Evolutionary conservation across 805 yeast species (phyloP).

Genomic region (Ogataea pini): DNA sequence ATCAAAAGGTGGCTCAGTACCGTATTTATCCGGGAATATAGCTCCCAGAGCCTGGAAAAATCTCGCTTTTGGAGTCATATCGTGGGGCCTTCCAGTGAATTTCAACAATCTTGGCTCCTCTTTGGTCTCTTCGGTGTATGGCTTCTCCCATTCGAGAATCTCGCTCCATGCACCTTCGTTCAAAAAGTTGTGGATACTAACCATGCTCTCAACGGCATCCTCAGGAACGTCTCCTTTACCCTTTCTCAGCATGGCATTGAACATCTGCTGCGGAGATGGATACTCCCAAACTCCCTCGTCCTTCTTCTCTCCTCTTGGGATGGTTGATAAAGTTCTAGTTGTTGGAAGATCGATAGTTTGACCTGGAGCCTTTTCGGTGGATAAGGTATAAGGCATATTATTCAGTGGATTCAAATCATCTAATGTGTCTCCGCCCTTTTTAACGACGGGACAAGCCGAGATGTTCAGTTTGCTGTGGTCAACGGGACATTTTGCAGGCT

Average conservation of each 20-base stretch:
- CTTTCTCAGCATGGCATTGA: constrained; percentile 94
- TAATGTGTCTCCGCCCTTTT: constrained; percentile 29
- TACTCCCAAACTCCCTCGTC: constrained; percentile 92
- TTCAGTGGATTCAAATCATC: constrained; percentile 72
- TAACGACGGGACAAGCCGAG: constrained; percentile 38
- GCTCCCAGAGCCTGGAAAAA: constrained; percentile 64
- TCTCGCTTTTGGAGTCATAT: constrained; percentile 82
- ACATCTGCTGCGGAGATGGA: constrained; percentile 99
- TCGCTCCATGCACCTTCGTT: constrained; percentile 99
- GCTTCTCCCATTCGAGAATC: constrained; percentile 86
- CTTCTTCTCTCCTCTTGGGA: constrained; percentile 74
- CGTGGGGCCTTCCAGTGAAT: constrained; percentile 92
- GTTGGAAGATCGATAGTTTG: constrained; percentile 80
- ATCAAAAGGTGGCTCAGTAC: constrained; percentile 87
- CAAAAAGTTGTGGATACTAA: constrained; percentile 90
- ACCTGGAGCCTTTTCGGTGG: constrained; percentile 70
- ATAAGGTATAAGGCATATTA: constrained; percentile 80
- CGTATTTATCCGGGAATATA: constrained; percentile 70
- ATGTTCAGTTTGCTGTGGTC: constrained; percentile 24
- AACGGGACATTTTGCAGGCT: constrained; percentile 30
- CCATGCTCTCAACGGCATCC: constrained; percentile 96
- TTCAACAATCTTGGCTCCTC: constrained; percentile 74
- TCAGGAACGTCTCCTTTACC: constrained; percentile 92
- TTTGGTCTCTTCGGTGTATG: constrained; percentile 55
- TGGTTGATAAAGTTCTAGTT: constrained; percentile 77